A percentile compares a stretch with the other conserved stretches of the same genome.
Evolutionary conservation across 1,284 basidiomycete genomes (phyloP).

Genomic region (Mixia osmundae): DNA sequence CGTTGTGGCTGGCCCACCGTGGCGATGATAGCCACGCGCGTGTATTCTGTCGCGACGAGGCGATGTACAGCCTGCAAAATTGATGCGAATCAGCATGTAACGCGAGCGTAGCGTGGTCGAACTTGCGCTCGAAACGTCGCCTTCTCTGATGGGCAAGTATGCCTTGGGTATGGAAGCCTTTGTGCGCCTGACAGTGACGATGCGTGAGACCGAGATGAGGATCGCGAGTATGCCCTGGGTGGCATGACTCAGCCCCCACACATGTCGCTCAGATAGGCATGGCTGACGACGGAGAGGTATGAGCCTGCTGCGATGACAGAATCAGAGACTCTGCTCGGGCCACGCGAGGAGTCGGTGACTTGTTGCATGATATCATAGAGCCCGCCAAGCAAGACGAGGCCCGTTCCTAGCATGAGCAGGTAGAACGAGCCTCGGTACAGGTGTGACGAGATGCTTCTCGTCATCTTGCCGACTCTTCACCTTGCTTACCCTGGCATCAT

Average conservation of each 20-base stretch:
- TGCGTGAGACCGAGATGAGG: slow-evolving; percentile 4
- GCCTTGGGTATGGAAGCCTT: slow-evolving; percentile 12
- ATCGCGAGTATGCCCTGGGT: slow-evolving; percentile 5
- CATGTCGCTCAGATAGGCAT: background rate
- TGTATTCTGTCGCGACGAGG: slow-evolving; percentile 12
- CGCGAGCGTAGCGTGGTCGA: background rate
- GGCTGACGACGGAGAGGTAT: slow-evolving; percentile 7
- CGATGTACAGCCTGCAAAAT: background rate
- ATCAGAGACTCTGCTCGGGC: slow-evolving; percentile 6
- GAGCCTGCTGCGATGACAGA: slow-evolving; percentile 9
- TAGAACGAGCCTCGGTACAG: slow-evolving; percentile 5
- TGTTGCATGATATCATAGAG: slow-evolving; percentile 11
- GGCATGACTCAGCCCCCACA: background rate
- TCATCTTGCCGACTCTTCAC: too few species aligned
- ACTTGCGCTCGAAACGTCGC: slow-evolving; percentile 11
- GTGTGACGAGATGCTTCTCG: too few species aligned
- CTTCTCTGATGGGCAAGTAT: slow-evolving; percentile 10
- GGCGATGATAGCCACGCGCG: slow-evolving; percentile 11
- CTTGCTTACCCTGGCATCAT: too few species aligned
- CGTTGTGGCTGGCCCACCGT: slow-evolving; percentile 10
- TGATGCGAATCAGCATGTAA: background rate
- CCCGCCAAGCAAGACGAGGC: slow-evolving; percentile 6
- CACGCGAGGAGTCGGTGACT: slow-evolving; percentile 4
- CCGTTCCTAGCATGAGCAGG: slow-evolving; percentile 8
- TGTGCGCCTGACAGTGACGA: slow-evolving; percentile 5